These are phyloP conservation scores for Wickerhamiella siamensis DNA, from an alignment of 805 yeast genomes.

Conservation along the genomic window DNA sequence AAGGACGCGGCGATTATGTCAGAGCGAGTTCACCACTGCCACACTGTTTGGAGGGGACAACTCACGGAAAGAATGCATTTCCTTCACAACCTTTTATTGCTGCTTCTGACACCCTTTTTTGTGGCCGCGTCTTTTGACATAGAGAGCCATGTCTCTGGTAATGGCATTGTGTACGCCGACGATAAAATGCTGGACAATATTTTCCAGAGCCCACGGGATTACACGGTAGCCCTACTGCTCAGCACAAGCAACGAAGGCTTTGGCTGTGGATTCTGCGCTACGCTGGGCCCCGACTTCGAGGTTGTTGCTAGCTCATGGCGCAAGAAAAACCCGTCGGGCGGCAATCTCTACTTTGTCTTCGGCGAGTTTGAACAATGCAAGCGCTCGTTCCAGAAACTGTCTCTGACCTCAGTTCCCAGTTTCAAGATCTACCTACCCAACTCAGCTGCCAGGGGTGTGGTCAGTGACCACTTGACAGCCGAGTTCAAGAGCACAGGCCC, in stretches of 20 bases:
- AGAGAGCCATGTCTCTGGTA: conserved; percentile 7
- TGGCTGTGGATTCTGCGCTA: conserved; percentile 62
- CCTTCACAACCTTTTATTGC: neutral
- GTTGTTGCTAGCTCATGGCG: conserved; percentile 51
- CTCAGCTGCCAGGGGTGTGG: conserved; percentile 22
- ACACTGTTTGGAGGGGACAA: too few relatives aligned
- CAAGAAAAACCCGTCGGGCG: conserved; percentile 35
- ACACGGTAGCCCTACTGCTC: conserved; percentile 47
- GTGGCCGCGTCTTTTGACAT: neutral
- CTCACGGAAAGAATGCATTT: neutral
- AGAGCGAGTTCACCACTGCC: neutral
- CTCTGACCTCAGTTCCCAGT: conserved; percentile 66
- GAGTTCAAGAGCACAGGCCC: conserved; percentile 17
- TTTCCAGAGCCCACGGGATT: conserved; percentile 46
- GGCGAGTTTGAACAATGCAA: conserved; percentile 56
- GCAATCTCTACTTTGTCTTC: conserved; percentile 45
- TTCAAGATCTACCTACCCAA: conserved; percentile 47
- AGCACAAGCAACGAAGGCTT: conserved; percentile 63
- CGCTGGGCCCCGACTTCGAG: conserved; percentile 51
- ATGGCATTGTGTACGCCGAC: conserved; percentile 18
- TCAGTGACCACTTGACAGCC: conserved; percentile 16
- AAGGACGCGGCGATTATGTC: neutral
- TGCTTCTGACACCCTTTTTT: neutral
- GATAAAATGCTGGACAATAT: conserved; percentile 28
- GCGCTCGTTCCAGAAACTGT: conserved; percentile 36